These are phyloP conservation scores for Hansenula lynferdii DNA, from an alignment of 1,139 yeast genomes.

Conservation along the genomic window DNA sequence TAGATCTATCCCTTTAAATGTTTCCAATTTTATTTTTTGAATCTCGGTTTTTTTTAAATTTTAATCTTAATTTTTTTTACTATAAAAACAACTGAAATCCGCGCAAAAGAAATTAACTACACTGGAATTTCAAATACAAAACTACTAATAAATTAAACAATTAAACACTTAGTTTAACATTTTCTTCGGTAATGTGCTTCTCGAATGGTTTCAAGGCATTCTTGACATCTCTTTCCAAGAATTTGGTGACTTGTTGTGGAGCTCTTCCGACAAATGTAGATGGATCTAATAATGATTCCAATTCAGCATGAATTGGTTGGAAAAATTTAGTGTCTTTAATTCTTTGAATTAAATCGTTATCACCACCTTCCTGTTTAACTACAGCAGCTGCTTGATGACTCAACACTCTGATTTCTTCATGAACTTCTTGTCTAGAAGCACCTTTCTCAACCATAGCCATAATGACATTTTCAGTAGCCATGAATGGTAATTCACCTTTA, in stretches of 20 bases:
- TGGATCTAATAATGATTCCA: constrained; percentile 82
- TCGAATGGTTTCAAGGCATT: constrained; percentile 73
- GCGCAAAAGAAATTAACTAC: no score
- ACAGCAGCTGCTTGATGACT: constrained; percentile 98
- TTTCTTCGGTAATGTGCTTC: constrained; percentile 54
- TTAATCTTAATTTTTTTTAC: no score
- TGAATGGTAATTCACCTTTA: constrained; percentile 91
- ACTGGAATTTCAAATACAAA: background rate
- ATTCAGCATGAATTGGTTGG: constrained; percentile 81
- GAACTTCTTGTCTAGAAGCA: constrained; percentile 97
- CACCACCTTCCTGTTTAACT: constrained; percentile 98
- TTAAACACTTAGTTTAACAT: constrained; percentile 57
- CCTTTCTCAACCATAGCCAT: constrained; percentile 99
- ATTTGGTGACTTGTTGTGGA: constrained; percentile 95
- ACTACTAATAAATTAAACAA: background rate
- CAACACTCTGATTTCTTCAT: constrained; percentile 93
- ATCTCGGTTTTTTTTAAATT: no score
- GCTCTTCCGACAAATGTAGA: constrained; percentile 97
- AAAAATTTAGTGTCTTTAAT: constrained; percentile 76
- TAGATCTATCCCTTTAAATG: no score
- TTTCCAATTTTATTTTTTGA: no score
- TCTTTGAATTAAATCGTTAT: constrained; percentile 92
- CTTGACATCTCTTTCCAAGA: constrained; percentile 78
- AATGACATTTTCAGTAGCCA: constrained; percentile 98
- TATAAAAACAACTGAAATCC: no score